phyloP scores from a whole-genome alignment of 2,329 filamentous ascomycete species.

The Hypoxylon sp. region DNA sequence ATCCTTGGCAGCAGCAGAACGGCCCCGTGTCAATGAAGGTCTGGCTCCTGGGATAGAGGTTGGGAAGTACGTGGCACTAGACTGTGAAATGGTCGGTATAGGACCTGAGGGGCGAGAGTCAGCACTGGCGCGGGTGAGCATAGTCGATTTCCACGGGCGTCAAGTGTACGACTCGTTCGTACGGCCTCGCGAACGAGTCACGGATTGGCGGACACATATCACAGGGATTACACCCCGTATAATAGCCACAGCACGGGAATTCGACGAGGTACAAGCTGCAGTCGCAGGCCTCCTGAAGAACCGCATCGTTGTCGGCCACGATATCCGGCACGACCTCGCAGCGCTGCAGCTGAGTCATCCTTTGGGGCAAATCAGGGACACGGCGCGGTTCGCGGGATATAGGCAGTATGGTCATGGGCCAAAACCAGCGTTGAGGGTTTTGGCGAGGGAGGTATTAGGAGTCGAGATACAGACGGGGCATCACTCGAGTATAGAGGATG shows the following conservation, averaged over 20 bases:
- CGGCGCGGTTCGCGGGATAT: conserved; percentile 82
- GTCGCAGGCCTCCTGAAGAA: conserved; percentile 76
- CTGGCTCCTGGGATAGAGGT: conserved; percentile 74
- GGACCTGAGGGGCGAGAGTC: conserved; percentile 79
- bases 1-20: conserved; percentile 58
- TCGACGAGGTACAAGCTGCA: conserved; percentile 82
- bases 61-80: conserved; percentile 92
- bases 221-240: conserved; percentile 82
- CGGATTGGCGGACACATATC: conserved; percentile 90
- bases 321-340: conserved; percentile 77
- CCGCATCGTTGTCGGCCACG: conserved; percentile 79
- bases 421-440: conserved; percentile 75
- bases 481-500: conserved; percentile 82
- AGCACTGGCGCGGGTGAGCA: conserved; percentile 85
- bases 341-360: conserved; percentile 86
- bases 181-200: conserved; percentile 80
- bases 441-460: conserved; percentile 70
- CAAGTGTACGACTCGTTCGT: conserved; percentile 97
- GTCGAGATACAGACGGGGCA: conserved; percentile 74
- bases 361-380: conserved; percentile 84
- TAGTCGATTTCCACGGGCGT: conserved; percentile 93
- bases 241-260: conserved; percentile 69
- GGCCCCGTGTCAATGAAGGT: conserved; percentile 72
- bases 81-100: conserved; percentile 98
- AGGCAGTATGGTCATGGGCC: conserved; percentile 76